Percentiles rank a stretch among this genome's conserved stretches.
These are phyloP conservation scores for Puccinia novopanici DNA, from an alignment of 1,284 basidiomycete genomes.

Conservation along the genomic window DNA sequence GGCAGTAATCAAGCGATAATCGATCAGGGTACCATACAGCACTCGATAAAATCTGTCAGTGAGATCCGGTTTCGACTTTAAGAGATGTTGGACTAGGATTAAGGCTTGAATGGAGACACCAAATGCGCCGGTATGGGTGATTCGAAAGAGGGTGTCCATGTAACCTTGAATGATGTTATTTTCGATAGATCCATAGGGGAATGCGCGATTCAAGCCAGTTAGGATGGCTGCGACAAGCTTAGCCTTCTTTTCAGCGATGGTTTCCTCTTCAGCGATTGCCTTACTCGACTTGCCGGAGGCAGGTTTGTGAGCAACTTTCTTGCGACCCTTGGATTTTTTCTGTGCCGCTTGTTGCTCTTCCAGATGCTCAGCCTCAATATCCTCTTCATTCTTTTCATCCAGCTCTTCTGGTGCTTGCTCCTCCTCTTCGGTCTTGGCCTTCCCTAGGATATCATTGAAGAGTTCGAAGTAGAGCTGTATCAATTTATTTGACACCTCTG, in stretches of 20 bases:
- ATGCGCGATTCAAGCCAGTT: slow-evolving; percentile 90
- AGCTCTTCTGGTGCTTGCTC: slow-evolving; percentile 55
- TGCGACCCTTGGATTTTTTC: slow-evolving; percentile 60
- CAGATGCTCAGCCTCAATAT: slow-evolving; percentile 55
- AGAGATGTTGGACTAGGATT: slow-evolving; percentile 84
- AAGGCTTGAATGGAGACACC: slow-evolving; percentile 94
- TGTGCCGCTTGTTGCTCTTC: slow-evolving; percentile 58
- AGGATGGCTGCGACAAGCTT: slow-evolving; percentile 86
- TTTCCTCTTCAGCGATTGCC: slow-evolving; percentile 63
- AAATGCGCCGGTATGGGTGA: slow-evolving; percentile 86
- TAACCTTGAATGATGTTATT: slow-evolving; percentile 73
- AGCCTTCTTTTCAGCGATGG: slow-evolving; percentile 77
- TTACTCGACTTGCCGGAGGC: slow-evolving; percentile 60
- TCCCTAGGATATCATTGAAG: slow-evolving; percentile 82
- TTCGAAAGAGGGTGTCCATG: slow-evolving; percentile 89
- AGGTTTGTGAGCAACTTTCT: slow-evolving; percentile 56
- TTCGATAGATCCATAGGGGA: slow-evolving; percentile 76
- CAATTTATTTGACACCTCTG: slow-evolving; percentile 76
- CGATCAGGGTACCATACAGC: slow-evolving; percentile 83
- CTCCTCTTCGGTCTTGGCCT: slow-evolving; percentile 56
- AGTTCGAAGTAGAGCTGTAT: slow-evolving; percentile 94
- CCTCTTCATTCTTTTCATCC: slow-evolving; percentile 60
- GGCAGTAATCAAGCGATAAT: slow-evolving; percentile 76
- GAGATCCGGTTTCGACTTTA: slow-evolving; percentile 63
- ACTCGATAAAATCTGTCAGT: slow-evolving; percentile 86